phyloP scores from a whole-genome alignment of 2,329 filamentous ascomycete genomes.

The Penicillium polonicum region DNA sequence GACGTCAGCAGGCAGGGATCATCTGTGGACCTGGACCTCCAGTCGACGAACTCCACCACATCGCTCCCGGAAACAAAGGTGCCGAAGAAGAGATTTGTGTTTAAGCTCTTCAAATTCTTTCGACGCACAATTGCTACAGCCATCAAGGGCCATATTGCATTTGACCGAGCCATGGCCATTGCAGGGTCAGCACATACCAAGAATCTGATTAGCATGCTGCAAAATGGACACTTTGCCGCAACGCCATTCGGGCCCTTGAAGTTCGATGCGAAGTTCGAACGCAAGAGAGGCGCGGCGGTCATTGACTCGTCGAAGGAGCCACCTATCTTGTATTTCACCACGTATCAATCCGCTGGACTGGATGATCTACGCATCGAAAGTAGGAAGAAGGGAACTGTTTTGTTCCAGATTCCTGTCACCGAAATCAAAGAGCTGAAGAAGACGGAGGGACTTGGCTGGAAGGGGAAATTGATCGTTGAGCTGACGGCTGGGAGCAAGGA shows the following conservation, averaged over 20 bases:
- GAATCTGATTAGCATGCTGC: conserved; percentile 69
- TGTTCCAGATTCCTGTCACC: conserved; percentile 68
- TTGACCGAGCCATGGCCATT: conserved; percentile 69
- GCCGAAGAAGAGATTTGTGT: conserved; percentile 41
- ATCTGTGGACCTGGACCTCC: background rate
- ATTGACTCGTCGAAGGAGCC: conserved; percentile 49
- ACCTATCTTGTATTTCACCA: conserved; percentile 61
- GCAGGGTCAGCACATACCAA: conserved; percentile 63
- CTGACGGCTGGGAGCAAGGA: conserved; percentile 69
- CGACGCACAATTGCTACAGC: conserved; percentile 68
- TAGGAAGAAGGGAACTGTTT: conserved; percentile 53
- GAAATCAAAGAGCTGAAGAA: conserved; percentile 76
- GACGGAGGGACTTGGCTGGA: conserved; percentile 79
- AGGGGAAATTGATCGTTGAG: conserved; percentile 76
- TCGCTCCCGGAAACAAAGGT: conserved; percentile 12
- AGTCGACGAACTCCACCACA: background rate
- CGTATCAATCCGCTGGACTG: conserved; percentile 31
- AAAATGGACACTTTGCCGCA: conserved; percentile 42
- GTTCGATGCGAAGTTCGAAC: conserved; percentile 70
- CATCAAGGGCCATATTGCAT: conserved; percentile 68
- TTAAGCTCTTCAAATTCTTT: conserved; percentile 62
- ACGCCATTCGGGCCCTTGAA: conserved; percentile 66
- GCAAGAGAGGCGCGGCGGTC: conserved; percentile 70
- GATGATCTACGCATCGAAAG: conserved; percentile 52
- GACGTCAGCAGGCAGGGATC: conserved; percentile 49